A percentile compares a stretch with the other conserved stretches of the same genome.
These are phyloP conservation scores for Nematocida sp. DNA, from an alignment of 371 early-diverging fungal genomes.

Conservation along the genomic window DNA sequence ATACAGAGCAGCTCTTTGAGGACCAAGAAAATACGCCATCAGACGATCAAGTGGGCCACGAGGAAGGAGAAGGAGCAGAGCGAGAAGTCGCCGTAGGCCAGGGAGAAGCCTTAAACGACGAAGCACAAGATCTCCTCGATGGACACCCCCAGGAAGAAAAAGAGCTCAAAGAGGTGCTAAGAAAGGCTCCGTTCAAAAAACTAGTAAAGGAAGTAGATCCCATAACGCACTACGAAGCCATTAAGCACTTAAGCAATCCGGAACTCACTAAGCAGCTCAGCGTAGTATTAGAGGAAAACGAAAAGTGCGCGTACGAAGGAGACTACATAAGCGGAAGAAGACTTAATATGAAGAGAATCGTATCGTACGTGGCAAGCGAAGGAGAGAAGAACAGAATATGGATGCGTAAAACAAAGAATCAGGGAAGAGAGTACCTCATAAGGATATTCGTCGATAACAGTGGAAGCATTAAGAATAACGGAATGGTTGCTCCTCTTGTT, in stretches of 20 bases:
- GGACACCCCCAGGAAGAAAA: slow-evolving; percentile 2
- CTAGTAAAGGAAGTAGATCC: slow-evolving; percentile 7
- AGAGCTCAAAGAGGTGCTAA: slow-evolving; percentile 6
- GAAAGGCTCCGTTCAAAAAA: slow-evolving; percentile 27
- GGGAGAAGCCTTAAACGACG: slow-evolving; percentile 30
- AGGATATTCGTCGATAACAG: slow-evolving; percentile 96
- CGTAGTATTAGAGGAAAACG: slow-evolving; percentile 87
- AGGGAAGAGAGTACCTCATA: slow-evolving; percentile 89
- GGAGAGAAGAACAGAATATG: slow-evolving; percentile 99
- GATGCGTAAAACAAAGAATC: slow-evolving; percentile 91
- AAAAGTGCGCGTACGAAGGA: slow-evolving; percentile 87
- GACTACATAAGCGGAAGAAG: slow-evolving; percentile 97
- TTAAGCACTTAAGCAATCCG: slow-evolving; percentile 47
- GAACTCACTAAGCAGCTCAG: slow-evolving; percentile 73
- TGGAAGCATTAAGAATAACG: slow-evolving; percentile 72
- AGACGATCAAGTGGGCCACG: slow-evolving; percentile 33
- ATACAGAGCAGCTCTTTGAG: slow-evolving; percentile 56
- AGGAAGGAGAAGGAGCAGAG: slow-evolving; percentile 49
- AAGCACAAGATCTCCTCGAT: slow-evolving; percentile 30
- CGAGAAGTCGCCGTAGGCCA: slow-evolving; percentile 34
- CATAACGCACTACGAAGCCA: slow-evolving; percentile 30
- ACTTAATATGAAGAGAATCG: slow-evolving; percentile 96
- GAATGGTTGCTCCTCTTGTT: slow-evolving; percentile 54
- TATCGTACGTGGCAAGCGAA: slow-evolving; percentile 93
- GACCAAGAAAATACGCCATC: slow-evolving; percentile 42